Evolutionary conservation across 2,329 filamentous ascomycete genomes (phyloP).

Genomic region (Dothideomycetes sp.): DNA sequence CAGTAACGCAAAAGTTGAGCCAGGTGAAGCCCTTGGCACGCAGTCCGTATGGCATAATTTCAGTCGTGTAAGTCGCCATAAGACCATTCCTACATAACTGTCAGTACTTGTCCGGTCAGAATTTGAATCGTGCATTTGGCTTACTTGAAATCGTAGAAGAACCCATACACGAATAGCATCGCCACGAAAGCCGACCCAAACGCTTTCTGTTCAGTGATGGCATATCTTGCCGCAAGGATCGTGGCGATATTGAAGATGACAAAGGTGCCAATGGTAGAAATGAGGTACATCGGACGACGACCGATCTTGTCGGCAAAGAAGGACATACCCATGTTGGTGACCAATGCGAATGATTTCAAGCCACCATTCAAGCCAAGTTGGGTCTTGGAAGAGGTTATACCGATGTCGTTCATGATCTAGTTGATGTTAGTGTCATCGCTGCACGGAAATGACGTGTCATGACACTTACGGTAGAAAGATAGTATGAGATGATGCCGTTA

Average conservation of each 20-base stretch:
- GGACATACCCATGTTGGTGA: conserved; percentile 7
- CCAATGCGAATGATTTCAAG: not conserved
- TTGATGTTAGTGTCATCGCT: too few relatives aligned
- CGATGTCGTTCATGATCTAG: conserved; percentile 30
- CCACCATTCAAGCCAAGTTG: conserved; percentile 34
- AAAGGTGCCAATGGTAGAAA: conserved; percentile 3
- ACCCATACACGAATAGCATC: conserved; percentile 22
- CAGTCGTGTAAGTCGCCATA: conserved; percentile 3
- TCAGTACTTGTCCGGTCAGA: conserved; percentile 26
- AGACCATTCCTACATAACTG: not conserved
- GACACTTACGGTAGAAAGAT: conserved; percentile 19
- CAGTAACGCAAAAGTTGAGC: conserved; percentile 5
- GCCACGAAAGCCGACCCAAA: conserved; percentile 4
- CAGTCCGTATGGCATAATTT: conserved; percentile 3
- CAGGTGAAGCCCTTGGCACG: conserved; percentile 3
- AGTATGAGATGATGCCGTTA: conserved; percentile 30
- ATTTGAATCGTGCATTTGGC: conserved; percentile 26
- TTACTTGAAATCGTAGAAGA: conserved; percentile 24
- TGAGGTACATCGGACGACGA: not conserved
- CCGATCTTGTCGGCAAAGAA: conserved; percentile 1
- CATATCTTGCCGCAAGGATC: not conserved
- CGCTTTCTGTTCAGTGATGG: not conserved
- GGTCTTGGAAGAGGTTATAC: conserved; percentile 28
- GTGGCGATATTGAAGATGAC: conserved; percentile 1
- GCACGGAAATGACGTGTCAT: conserved; percentile 21